Evolutionary conservation across 2,329 filamentous ascomycete genomes (phyloP).

Genomic region (Penicillium sp.): DNA sequence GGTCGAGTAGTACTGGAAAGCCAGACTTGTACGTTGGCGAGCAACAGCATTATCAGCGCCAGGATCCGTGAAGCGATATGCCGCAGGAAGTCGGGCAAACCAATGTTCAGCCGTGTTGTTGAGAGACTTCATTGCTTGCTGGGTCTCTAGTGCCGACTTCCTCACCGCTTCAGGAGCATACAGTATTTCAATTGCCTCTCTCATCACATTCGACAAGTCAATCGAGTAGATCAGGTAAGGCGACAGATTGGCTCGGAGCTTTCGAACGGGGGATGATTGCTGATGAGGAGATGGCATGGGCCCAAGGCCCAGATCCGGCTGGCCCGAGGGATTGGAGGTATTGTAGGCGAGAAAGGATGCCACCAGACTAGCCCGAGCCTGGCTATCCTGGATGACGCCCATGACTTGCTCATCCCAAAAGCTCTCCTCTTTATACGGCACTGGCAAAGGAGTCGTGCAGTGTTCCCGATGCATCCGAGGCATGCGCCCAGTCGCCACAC

Average conservation of each 20-base stretch:
- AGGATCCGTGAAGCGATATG: not conserved
- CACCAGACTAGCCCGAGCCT: not conserved
- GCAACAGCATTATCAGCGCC: not conserved
- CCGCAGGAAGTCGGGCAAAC: slow-evolving; percentile 1
- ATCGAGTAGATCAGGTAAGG: slow-evolving; percentile 7
- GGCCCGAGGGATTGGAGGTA: not conserved
- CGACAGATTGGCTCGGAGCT: slow-evolving; percentile 1
- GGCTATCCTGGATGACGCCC: not conserved
- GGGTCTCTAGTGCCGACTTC: not conserved
- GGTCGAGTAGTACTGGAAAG: slow-evolving; percentile 10
- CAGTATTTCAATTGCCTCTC: slow-evolving; percentile 3
- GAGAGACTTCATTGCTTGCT: slow-evolving; percentile 3
- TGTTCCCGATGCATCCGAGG: slow-evolving; percentile 3
- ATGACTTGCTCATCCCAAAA: slow-evolving; percentile 2
- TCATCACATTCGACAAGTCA: slow-evolving; percentile 5
- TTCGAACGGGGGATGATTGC: not conserved
- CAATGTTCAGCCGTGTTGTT: slow-evolving; percentile 5
- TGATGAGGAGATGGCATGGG: not conserved
- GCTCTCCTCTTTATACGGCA: slow-evolving; percentile 4
- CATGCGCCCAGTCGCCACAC: slow-evolving; percentile 5
- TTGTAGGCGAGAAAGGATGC: not conserved
- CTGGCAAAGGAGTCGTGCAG: slow-evolving; percentile 6
- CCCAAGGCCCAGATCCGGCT: not conserved
- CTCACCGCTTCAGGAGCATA: slow-evolving; percentile 2
- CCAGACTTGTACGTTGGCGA: slow-evolving; percentile 5